phyloP scores from a whole-genome alignment of 2,329 filamentous ascomycete species.

The Teratosphaeria destructans region DNA sequence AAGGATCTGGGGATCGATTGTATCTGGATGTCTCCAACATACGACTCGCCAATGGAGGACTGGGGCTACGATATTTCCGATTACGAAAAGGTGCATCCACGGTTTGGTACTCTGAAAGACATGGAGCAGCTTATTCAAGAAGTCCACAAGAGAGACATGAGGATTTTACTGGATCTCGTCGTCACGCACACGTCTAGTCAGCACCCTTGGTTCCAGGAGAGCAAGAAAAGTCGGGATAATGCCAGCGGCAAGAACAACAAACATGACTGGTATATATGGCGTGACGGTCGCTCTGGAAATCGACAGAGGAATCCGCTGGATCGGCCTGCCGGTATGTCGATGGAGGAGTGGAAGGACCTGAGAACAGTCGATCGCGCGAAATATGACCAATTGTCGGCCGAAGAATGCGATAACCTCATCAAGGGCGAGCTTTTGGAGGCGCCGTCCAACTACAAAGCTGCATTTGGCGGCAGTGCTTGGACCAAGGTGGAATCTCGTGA shows the following conservation, averaged over 20 bases:
- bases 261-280: slow-evolving; percentile 57
- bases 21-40: slow-evolving; percentile 56
- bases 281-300: not conserved
- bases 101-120: slow-evolving; percentile 38
- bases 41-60: slow-evolving; percentile 43
- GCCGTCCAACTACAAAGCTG: slow-evolving; percentile 64
- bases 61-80: slow-evolving; percentile 43
- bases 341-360: not conserved
- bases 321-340: not conserved
- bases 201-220: slow-evolving; percentile 49
- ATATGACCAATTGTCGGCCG: not conserved
- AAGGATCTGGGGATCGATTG: slow-evolving; percentile 51
- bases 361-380: not conserved
- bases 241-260: slow-evolving; percentile 36
- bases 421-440: not conserved
- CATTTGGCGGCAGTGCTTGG: slow-evolving; percentile 52
- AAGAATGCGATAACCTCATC: not conserved
- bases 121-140: slow-evolving; percentile 34
- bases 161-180: slow-evolving; percentile 31
- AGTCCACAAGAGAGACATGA: slow-evolving; percentile 35
- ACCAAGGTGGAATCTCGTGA: slow-evolving; percentile 58
- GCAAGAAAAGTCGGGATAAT: slow-evolving; percentile 30
- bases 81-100: slow-evolving; percentile 36
- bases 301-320: not conserved
- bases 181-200: slow-evolving; percentile 29